Percentiles rank a stretch among this genome's conserved stretches.
Conservation (phyloP, 2,329 filamentous ascomycete species). For the Xylariaceae sp. region DNA sequence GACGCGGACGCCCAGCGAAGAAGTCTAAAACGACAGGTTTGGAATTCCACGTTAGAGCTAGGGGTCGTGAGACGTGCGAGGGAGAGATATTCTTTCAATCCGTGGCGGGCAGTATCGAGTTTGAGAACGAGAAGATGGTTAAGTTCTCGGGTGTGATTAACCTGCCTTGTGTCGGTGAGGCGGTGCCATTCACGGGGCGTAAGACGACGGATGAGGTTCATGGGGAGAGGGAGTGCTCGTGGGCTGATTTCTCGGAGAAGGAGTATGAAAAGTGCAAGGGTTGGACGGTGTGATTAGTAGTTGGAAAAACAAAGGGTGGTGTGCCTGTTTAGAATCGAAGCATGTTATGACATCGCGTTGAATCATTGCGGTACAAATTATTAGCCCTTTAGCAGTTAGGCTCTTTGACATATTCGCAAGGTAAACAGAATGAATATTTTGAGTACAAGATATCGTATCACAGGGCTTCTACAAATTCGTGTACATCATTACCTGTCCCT, state of each 20-base stretch:
- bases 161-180: conserved; percentile 19
- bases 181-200: conserved; percentile 21
- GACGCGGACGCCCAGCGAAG: conserved; percentile 7
- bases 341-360: too few relatives aligned
- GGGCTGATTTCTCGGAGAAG: conserved; percentile 22
- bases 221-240: conserved; percentile 10
- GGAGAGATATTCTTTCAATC: conserved; percentile 19
- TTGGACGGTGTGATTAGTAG: conserved; percentile 7
- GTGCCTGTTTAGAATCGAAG: too few relatives aligned
- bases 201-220: conserved; percentile 14
- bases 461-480: too few relatives aligned
- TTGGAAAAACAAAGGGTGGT: too few relatives aligned
- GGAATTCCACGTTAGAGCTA: conserved; percentile 24
- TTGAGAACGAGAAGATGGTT: conserved; percentile 24
- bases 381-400: too few relatives aligned
- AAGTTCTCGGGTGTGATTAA: conserved; percentile 23
- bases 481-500: too few relatives aligned
- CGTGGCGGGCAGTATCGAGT: conserved; percentile 25
- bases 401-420: too few relatives aligned
- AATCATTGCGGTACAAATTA: too few relatives aligned
- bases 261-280: conserved; percentile 4
- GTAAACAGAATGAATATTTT: too few relatives aligned
- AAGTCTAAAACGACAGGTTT: conserved; percentile 14
- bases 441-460: too few relatives aligned
- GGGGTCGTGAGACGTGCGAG: conserved; percentile 23